Evolutionary conservation across 306 rosid genomes (phyloP).

Genomic region (Trifolium fragiferum): DNA sequence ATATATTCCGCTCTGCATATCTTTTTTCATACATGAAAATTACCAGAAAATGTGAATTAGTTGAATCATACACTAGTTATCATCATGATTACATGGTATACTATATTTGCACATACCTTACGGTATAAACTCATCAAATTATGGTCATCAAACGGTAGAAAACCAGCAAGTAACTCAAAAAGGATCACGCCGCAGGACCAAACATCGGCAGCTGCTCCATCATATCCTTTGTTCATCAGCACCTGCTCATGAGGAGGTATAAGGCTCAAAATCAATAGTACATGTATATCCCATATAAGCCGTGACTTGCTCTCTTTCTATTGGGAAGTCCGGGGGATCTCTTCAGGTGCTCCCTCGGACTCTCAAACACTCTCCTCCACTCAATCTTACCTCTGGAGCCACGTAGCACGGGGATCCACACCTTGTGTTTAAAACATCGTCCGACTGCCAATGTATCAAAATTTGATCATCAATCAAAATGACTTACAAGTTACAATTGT

Average conservation of each 20-base stretch:
- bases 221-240: slow-evolving; percentile 59
- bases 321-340: neutral
- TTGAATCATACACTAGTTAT: slow-evolving; percentile 27
- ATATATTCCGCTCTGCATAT: slow-evolving; percentile 67
- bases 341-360: neutral
- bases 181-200: slow-evolving; percentile 94
- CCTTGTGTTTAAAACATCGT: slow-evolving; percentile 59
- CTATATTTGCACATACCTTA: slow-evolving; percentile 62
- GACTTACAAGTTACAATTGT: neutral
- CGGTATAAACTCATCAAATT: slow-evolving; percentile 62
- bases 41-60: slow-evolving; percentile 35
- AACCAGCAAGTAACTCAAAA: slow-evolving; percentile 74
- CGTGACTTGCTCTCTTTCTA: neutral
- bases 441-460: slow-evolving; percentile 53
- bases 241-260: slow-evolving; percentile 49
- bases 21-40: slow-evolving; percentile 45
- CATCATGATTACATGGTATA: neutral
- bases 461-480: slow-evolving; percentile 22
- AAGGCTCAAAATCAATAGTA: neutral
- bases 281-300: neutral
- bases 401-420: slow-evolving; percentile 92
- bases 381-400: slow-evolving; percentile 75
- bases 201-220: slow-evolving; percentile 85
- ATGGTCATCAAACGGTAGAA: slow-evolving; percentile 74
- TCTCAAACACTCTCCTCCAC: neutral